Base-by-base conservation (phyloP, 352 stramenopile species). In the Phytophthora palmivora region DNA sequence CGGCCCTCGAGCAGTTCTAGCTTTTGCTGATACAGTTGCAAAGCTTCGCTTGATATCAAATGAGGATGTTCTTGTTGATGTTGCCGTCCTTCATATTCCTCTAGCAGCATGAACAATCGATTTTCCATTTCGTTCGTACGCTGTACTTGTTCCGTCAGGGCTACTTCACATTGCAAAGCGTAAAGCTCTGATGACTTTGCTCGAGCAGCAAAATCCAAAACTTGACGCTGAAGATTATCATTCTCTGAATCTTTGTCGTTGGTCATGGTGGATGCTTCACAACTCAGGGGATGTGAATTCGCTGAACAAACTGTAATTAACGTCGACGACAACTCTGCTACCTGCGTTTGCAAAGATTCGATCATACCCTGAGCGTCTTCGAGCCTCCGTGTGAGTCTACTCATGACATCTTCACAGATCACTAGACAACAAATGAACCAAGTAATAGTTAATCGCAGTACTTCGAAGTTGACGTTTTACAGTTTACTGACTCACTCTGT, bases 1-100 rank as follows among this genome's bases (percentile, higher is more conserved):
- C 81, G 68, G 1, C 66, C 63, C 42, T 89, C 75, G 4, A 91
- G 54, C 8, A 78, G 44, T 34, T 74, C 64, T 18, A 91, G 76
- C 9, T 78, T 79, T 39, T 87, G 75, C 19, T 75, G 72, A 32
- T 87, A 79, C 3, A 59, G 34, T 21, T 65, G 46, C 10, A 81
- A 11, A 1, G 57, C 12, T 28, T 77, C 58, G 6, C 16, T 33
- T 1, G 51, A n/a, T 24, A 43, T 39, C 11, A n/a, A 14, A 16
- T 15, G 15, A n/a, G 15, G 6, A 43, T 4, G 7, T 1, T 55
- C 15, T 21, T 3, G 26, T n/a, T 54, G 43, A 9, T 52, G 18
- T 9, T 50, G 39, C 14, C 4, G 28, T 4, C 6, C 15, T 9
- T 56, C 28, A 9, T 28, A 59, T 9, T 89, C 82, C 49, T 91